Conservation (phyloP, 768 basidiomycete genomes). For the Podaxis carcinomalis region DNA sequence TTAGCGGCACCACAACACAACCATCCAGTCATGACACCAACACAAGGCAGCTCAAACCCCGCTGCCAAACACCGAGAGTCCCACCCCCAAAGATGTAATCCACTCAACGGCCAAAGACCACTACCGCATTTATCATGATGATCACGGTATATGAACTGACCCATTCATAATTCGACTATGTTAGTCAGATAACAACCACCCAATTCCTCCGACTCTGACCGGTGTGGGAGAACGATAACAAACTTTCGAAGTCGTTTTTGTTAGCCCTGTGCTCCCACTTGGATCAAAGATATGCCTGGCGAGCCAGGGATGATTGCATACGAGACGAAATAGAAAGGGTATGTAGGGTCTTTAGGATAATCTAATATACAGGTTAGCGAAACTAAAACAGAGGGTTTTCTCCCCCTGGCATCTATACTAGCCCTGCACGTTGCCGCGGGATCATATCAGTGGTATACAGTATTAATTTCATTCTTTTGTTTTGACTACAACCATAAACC, state of each 20-base stretch:
- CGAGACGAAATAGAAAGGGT: no score
- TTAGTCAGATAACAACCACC: no score
- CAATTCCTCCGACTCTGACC: no score
- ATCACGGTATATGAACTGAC: no score
- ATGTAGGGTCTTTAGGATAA: not conserved
- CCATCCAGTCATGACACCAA: not conserved
- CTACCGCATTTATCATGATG: no score
- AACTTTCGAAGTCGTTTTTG: no score
- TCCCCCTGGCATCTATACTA: not conserved
- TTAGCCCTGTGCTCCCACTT: no score
- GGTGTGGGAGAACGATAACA: no score
- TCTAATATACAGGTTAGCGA: not conserved
- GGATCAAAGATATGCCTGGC: no score
- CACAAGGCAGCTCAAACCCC: not conserved
- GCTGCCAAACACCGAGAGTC: not conserved
- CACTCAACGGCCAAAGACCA: not conserved
- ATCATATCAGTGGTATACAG: not conserved
- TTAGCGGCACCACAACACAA: no score
- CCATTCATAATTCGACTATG: no score
- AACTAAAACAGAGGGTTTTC: not conserved
- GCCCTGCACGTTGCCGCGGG: not conserved
- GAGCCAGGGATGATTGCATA: no score
- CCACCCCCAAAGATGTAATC: not conserved
- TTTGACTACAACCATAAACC: not conserved
- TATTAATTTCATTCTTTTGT: slow-evolving; percentile 10